phyloP scores from a whole-genome alignment of 2,329 filamentous ascomycete species.

The Rosellinia necatrix region DNA sequence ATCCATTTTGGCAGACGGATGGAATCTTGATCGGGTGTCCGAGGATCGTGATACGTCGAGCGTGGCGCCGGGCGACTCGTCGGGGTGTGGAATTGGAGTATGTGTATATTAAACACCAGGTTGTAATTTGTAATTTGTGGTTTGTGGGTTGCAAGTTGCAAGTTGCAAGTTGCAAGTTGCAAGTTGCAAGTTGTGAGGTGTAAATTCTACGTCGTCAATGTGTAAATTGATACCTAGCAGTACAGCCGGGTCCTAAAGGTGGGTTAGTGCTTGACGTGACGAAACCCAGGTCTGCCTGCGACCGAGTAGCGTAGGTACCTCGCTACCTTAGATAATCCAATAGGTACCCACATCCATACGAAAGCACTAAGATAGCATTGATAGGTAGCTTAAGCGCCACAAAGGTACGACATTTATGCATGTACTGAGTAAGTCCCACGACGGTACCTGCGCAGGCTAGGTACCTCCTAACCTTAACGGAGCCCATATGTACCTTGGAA shows the following conservation, averaged over 20 bases:
- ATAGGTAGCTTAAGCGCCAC: too few relatives aligned
- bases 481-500: too few relatives aligned
- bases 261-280: conserved; percentile 22
- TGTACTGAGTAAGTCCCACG: too few relatives aligned
- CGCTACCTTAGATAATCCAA: too few relatives aligned
- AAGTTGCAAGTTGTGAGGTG: not conserved
- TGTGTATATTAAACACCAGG: not conserved
- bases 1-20: conserved; percentile 67
- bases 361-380: too few relatives aligned
- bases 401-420: too few relatives aligned
- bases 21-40: not conserved
- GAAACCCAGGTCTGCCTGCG: conserved; percentile 30
- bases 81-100: not conserved
- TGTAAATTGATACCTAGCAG: not conserved
- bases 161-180: not conserved
- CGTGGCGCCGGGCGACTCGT: not conserved
- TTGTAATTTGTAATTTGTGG: not conserved
- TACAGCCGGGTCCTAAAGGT: not conserved
- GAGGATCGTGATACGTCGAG: not conserved
- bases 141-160: conserved; percentile 6
- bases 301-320: not conserved
- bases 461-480: too few relatives aligned
- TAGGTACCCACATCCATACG: too few relatives aligned
- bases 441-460: too few relatives aligned
- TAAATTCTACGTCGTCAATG: not conserved